Conservation (phyloP, 768 basidiomycete genomes). For the Lepiota brunneoincarnata region DNA sequence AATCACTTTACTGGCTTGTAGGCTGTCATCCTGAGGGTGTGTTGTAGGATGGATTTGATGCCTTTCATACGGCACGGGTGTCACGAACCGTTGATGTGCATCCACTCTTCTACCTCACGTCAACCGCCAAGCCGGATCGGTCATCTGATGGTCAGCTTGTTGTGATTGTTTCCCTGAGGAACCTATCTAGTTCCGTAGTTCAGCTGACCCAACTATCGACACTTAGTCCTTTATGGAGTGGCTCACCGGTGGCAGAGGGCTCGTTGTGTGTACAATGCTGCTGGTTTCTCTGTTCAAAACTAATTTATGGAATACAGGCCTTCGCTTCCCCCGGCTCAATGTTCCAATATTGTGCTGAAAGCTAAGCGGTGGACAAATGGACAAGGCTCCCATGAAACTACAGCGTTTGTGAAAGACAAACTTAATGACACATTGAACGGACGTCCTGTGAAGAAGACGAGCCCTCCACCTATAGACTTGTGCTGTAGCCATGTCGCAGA, state of each 20-base stretch:
- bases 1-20: not conserved
- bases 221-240: slow-evolving; percentile 71
- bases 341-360: slow-evolving; percentile 9
- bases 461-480: slow-evolving; percentile 15
- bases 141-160: slow-evolving; percentile 47
- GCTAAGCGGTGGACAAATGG: slow-evolving; percentile 16
- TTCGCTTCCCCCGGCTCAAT: slow-evolving; percentile 11
- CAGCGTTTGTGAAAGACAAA: slow-evolving; percentile 10
- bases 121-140: slow-evolving; percentile 48
- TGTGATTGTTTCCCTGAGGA: slow-evolving; percentile 55
- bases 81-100: slow-evolving; percentile 56
- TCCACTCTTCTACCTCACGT: slow-evolving; percentile 53
- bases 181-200: slow-evolving; percentile 41
- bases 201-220: slow-evolving; percentile 56
- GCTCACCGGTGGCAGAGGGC: slow-evolving; percentile 33
- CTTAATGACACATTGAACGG: slow-evolving; percentile 13
- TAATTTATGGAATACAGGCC: slow-evolving; percentile 10
- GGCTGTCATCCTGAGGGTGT: slow-evolving; percentile 22
- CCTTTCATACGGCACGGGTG: slow-evolving; percentile 60
- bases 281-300: slow-evolving; percentile 11
- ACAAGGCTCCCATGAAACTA: slow-evolving; percentile 13
- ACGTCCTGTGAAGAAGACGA: not conserved
- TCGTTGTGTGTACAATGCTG: slow-evolving; percentile 38
- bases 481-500: slow-evolving; percentile 14
- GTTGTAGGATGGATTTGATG: slow-evolving; percentile 41